Evolutionary conservation across 2,329 filamentous ascomycete genomes (phyloP), one percentile per base, ranked within the genome.

Genomic region (Epichloe sp.): DNA sequence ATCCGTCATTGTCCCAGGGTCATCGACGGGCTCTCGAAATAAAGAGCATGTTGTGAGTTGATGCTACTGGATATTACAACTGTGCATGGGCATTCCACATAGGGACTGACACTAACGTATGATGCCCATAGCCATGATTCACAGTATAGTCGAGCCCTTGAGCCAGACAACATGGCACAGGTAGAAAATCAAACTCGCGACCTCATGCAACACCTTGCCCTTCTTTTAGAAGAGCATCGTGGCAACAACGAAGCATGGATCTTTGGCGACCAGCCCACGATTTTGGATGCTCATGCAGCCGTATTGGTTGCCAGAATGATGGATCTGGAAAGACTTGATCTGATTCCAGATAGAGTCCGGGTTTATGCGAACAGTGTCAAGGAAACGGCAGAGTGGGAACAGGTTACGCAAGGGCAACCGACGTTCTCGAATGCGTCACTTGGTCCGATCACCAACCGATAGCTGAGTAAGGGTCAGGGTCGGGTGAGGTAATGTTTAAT

Each of bases 21-120:
- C 57, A 64, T 44, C 62, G 62, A 2, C 57, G 62, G 37, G 59
- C 59, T 2, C 56, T 65, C 4, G 62, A 65, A 54, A 60, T 63
- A 31, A 63, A 62, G 44, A 64, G 59, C 21, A 46, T 63, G 19
- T 62, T 61, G 62, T 65, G 57, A 59, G 63, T 62, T 8, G 14
- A 19, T 35, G 19, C 10, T 31, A 31, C 31, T 31, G 10, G 8
- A 31, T 31, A 31, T 31, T 31, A 10, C 31, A 31, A 11, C 3
- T 31, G 10, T 31, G 31, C 31, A 31, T 31, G 31, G 31, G 3
- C 31, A 31, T 31, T 31, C 31, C 31, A 31, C 31, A 8, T 11
- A 31, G 31, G 41, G 3, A 23, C 7, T 15, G 3, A 19, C 3
- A 35, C 43, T 45, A 8, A 45, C 43, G 35, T 31, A 31, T 31